Evolutionary conservation across 108 stramenopile genomes (phyloP), one percentile per base, ranked within the genome.

Genomic region (Mediolabrus comicus): DNA sequence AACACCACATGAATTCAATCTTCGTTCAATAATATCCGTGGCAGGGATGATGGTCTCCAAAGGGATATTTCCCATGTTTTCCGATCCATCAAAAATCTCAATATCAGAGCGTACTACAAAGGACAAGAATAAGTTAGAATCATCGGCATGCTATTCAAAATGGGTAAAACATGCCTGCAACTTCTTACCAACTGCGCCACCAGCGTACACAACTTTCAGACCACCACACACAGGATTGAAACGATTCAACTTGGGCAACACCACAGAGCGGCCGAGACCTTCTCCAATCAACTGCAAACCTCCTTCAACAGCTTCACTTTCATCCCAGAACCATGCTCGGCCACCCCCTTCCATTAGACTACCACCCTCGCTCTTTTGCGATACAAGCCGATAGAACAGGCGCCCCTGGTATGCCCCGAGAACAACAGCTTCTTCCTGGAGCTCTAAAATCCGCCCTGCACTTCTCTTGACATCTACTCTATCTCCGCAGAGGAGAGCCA

Each of bases 1-100:
- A 39, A 97, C 88, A n/a, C 94, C 94, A 74, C 86, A 92, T 32
- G 88, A 87, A 75, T 95, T 97, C 16, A 92, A 79, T 7, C 96
- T 82, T 54, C 94, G 60, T 62, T 97, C 95, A 39, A 89, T 72
- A 24, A 93, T 81, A 59, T 87, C 65, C 17, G 62, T 31, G 41
- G 58, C 51, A 4, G 92, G 84, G 56, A 93, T 84, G 9, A 89
- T 38, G 3, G 86, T 87, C 17, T 77, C 78, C 33, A 66, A 32
- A 30, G 92, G 87, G 24, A 93, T 86, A 4, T 83, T 86, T 27
- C 92, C 92, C 30, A 90, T 58, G 58, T 81, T 93, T 36, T 59
- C 33, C 31, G 89, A 90, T 27, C 85, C 86, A 52, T 93, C 92
- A 63, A 84, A 75, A 58, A 93, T 93, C 65, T 93, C 92, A 53